These are phyloP conservation scores for Lasiosphaeris hirsuta DNA, from an alignment of 495 filamentous ascomycete species.

Conservation along the genomic window DNA sequence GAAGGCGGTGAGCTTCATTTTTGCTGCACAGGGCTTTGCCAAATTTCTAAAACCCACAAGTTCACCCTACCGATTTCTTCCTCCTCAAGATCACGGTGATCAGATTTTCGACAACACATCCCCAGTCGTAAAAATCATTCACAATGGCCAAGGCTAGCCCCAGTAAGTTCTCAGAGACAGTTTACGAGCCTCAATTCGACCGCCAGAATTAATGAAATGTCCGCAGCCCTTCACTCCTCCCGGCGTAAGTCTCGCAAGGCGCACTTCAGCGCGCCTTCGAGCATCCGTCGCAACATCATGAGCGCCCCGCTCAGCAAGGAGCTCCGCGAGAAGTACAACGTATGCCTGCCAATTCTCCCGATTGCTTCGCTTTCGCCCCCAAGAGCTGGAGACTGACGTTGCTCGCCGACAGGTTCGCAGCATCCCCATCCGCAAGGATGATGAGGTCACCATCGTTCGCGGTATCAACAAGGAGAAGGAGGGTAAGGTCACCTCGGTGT, in stretches of 20 bases:
- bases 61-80: slow-evolving; percentile 11
- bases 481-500: slow-evolving; percentile 91
- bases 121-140: slow-evolving; percentile 31
- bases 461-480: slow-evolving; percentile 92
- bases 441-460: slow-evolving; percentile 86
- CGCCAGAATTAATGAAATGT: slow-evolving; percentile 18
- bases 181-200: not conserved
- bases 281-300: slow-evolving; percentile 89
- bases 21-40: slow-evolving; percentile 16
- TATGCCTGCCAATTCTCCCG: slow-evolving; percentile 43
- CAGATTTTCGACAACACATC: slow-evolving; percentile 24
- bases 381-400: not conserved
- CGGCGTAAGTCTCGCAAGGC: slow-evolving; percentile 97
- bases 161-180: slow-evolving; percentile 19
- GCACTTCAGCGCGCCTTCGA: slow-evolving; percentile 90
- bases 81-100: slow-evolving; percentile 33
- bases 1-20: slow-evolving; percentile 22
- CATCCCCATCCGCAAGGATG: slow-evolving; percentile 97
- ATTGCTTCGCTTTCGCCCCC: slow-evolving; percentile 13
- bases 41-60: slow-evolving; percentile 25
- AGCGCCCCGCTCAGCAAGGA: slow-evolving; percentile 92
- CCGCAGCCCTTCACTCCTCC: slow-evolving; percentile 53
- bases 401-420: slow-evolving; percentile 68
- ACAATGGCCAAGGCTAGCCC: slow-evolving; percentile 36
- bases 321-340: slow-evolving; percentile 92